Percentiles rank a stretch among this genome's conserved stretches.
Conservation (phyloP, 148 eudicot genomes). For the Polygonum aviculare region DNA sequence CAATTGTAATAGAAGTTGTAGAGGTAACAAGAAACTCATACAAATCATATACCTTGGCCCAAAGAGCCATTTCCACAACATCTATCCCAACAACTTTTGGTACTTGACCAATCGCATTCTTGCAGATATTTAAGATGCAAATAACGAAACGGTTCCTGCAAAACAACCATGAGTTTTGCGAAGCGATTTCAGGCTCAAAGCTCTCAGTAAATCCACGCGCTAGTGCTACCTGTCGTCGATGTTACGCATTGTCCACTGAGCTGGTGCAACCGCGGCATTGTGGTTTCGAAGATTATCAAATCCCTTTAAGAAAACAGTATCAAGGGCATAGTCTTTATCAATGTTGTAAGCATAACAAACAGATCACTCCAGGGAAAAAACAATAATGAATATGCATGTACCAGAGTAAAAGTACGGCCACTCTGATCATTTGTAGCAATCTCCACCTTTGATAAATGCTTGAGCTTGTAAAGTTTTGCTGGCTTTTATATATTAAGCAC, state of each 20-base stretch:
- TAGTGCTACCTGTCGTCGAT: conserved; percentile 74
- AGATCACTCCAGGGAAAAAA: conserved; percentile 1
- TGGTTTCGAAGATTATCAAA: conserved; percentile 98
- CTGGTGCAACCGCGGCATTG: conserved; percentile 55
- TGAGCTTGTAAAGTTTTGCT: conserved; percentile 86
- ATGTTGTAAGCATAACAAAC: not conserved
- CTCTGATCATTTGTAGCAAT: conserved; percentile 75
- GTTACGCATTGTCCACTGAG: conserved; percentile 99
- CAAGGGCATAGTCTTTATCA: not conserved
- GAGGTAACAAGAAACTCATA: not conserved
- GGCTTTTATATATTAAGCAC: conserved; percentile 34
- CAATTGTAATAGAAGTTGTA: not conserved
- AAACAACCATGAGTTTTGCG: not conserved
- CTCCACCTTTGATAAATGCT: conserved; percentile 88
- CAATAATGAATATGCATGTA: conserved; percentile 17
- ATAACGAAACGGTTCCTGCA: conserved; percentile 76
- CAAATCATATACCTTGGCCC: conserved; percentile 71
- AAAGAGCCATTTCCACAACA: conserved; percentile 99
- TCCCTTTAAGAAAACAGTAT: conserved; percentile 31
- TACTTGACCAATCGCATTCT: conserved; percentile 66
- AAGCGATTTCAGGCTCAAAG: not conserved
- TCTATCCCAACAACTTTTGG: conserved; percentile 98
- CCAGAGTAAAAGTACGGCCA: conserved; percentile 85
- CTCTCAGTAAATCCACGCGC: not conserved
- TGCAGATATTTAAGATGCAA: conserved; percentile 75